phyloP scores from a whole-genome alignment of 768 basidiomycete genomes.

The Neoboletus brunneissimus region DNA sequence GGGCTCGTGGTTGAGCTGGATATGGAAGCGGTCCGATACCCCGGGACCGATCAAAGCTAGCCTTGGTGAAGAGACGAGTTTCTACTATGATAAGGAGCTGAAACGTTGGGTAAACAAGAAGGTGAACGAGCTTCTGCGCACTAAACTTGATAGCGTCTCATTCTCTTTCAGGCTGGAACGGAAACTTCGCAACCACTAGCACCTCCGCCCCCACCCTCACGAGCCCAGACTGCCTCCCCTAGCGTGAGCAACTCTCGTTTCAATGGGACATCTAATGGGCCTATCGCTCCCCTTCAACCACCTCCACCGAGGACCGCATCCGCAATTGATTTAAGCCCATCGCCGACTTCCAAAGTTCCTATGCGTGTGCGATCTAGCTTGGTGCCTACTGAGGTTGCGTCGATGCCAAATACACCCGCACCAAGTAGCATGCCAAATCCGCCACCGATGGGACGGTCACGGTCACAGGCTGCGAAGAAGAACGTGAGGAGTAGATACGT shows the following conservation, averaged over 20 bases:
- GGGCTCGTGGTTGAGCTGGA: slow-evolving; percentile 77
- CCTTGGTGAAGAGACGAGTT: slow-evolving; percentile 85
- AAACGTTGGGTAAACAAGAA: slow-evolving; percentile 97
- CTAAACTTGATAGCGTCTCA: background rate
- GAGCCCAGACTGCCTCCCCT: slow-evolving; percentile 86
- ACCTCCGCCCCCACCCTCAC: slow-evolving; percentile 74
- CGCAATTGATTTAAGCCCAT: slow-evolving; percentile 55
- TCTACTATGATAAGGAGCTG: slow-evolving; percentile 93
- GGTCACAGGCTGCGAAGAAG: slow-evolving; percentile 63
- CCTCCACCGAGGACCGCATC: slow-evolving; percentile 53
- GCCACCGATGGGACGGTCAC: slow-evolving; percentile 48
- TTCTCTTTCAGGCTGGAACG: slow-evolving; percentile 46
- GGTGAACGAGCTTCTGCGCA: slow-evolving; percentile 39
- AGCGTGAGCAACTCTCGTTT: slow-evolving; percentile 41
- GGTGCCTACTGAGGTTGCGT: slow-evolving; percentile 44
- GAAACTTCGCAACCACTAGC: slow-evolving; percentile 51
- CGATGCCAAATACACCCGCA: slow-evolving; percentile 34
- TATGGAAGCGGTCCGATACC: slow-evolving; percentile 69
- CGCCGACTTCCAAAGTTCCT: slow-evolving; percentile 49
- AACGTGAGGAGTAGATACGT: slow-evolving; percentile 83
- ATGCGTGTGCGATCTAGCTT: slow-evolving; percentile 66
- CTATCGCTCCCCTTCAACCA: slow-evolving; percentile 7
- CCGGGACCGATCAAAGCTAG: slow-evolving; percentile 85
- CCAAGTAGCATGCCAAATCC: slow-evolving; percentile 20
- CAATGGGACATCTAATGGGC: slow-evolving; percentile 29